Evolutionary conservation across 768 basidiomycete genomes (phyloP), one percentile per base, ranked within the genome.

Genomic region (Boletus speciosus): DNA sequence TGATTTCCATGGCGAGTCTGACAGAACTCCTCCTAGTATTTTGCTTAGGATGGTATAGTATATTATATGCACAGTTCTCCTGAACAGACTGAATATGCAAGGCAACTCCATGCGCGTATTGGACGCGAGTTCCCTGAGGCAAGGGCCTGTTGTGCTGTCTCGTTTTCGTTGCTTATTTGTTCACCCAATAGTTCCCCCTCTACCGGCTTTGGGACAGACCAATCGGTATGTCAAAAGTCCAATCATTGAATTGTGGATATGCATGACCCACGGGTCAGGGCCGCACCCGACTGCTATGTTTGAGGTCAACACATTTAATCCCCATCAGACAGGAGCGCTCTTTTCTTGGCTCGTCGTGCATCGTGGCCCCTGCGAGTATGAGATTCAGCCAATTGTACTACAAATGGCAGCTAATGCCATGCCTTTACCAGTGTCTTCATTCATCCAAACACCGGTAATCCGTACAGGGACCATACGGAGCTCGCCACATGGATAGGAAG

Each of bases 261-360:
- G 1, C 8, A n/a, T 63, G 14, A 57, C 46, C 15, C 40, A 8
- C 6, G 5, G 14, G 32, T 21, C 56, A 69, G 86, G 85, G 74
- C 87, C 85, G 0, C 87, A 88, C 59, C 82, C 86, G 0, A 81
- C 79, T 9, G 78, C 83, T 7, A 87, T 87, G 85, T 88, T 88
- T 61, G 80, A 88, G 64, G 78, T 87, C 54, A 81, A 88, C 63
- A 81, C 80, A 1, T 82, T 83, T 67, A 81, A 60, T 32, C 86
- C 86, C 10, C 83, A 82, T 59, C 81, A 88, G 62, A 86, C 83
- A 0, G 86, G 87, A 0, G 78, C 84, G 2, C 68, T 89, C 12
- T 87, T 88, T 62, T 75, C 81, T 5, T 89, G 81, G 80, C 76
- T 88, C 16, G 79, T 76, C 16, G 82, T 86, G 32, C 74, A 87